phyloP scores from a whole-genome alignment of 2,329 filamentous ascomycete genomes.

The Chaetomium globosum region DNA sequence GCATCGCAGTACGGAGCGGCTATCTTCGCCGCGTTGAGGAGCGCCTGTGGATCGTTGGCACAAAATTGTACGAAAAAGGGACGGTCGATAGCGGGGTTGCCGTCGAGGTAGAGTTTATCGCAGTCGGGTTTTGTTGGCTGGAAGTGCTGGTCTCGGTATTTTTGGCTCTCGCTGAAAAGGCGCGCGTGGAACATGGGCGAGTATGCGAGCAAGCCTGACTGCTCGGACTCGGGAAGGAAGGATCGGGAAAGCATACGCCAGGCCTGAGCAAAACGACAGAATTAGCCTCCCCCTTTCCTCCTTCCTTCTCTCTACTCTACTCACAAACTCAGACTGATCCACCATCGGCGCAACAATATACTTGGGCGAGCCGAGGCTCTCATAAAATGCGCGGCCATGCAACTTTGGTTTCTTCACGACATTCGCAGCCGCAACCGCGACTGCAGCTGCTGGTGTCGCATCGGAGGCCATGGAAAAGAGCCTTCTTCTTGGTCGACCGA shows the following conservation, averaged over 20 bases:
- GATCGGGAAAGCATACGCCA: slow-evolving; percentile 97
- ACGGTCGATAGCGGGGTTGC: slow-evolving; percentile 79
- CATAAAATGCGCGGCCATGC: slow-evolving; percentile 86
- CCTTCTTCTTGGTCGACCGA: background rate
- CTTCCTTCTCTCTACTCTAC: slow-evolving; percentile 41
- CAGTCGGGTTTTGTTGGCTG: slow-evolving; percentile 59
- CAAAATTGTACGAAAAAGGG: slow-evolving; percentile 97
- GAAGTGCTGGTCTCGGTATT: slow-evolving; percentile 80
- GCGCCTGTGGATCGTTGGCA: slow-evolving; percentile 78
- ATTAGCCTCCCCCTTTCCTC: background rate
- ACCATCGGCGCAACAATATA: slow-evolving; percentile 96
- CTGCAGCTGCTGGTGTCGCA: slow-evolving; percentile 20
- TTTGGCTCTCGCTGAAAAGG: slow-evolving; percentile 74
- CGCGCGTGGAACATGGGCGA: slow-evolving; percentile 96
- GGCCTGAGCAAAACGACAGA: slow-evolving; percentile 60
- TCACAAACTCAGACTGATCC: slow-evolving; percentile 94
- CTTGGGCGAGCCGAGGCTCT: slow-evolving; percentile 90
- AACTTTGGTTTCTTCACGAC: slow-evolving; percentile 58
- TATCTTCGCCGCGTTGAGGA: slow-evolving; percentile 75
- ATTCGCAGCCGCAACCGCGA: slow-evolving; percentile 16
- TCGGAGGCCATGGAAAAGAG: slow-evolving; percentile 30
- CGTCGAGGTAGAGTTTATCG: slow-evolving; percentile 69
- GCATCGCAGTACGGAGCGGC: slow-evolving; percentile 91
- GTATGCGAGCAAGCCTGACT: slow-evolving; percentile 75
- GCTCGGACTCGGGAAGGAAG: slow-evolving; percentile 71